Evolutionary conservation across 345 rosid species (phyloP).

Genomic region (Aethionema arabicum): DNA sequence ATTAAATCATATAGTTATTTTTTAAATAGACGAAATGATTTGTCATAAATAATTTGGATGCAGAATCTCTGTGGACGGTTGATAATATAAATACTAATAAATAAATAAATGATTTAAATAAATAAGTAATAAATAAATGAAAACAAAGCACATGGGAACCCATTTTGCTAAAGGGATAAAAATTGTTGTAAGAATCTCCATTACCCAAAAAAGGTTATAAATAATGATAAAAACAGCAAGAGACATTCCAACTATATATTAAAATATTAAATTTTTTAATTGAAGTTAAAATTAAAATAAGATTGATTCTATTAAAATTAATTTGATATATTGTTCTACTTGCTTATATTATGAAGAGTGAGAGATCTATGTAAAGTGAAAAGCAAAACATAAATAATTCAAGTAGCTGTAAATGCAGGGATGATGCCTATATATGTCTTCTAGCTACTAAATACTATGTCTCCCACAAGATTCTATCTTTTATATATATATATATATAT

Average conservation of each 20-base stretch:
- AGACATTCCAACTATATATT: slow-evolving; percentile 28
- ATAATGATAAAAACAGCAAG: slow-evolving; percentile 34
- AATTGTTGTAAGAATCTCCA: slow-evolving; percentile 22
- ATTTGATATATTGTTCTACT: slow-evolving; percentile 27
- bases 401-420: slow-evolving; percentile 32
- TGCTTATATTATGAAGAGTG: slow-evolving; percentile 30
- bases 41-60: slow-evolving; percentile 25
- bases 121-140: slow-evolving; percentile 7
- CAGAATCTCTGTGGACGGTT: slow-evolving; percentile 28
- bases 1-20: slow-evolving; percentile 1
- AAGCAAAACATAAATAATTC: slow-evolving; percentile 5
- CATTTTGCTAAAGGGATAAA: slow-evolving; percentile 22
- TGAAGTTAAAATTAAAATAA: not conserved
- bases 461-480: slow-evolving; percentile 27
- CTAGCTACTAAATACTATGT: slow-evolving; percentile 33
- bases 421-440: slow-evolving; percentile 31
- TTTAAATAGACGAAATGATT: slow-evolving; percentile 12
- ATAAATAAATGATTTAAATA: too few species aligned
- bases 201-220: slow-evolving; percentile 28
- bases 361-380: slow-evolving; percentile 35
- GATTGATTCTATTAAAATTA: slow-evolving; percentile 27
- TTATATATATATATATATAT: too few species aligned
- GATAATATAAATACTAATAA: slow-evolving; percentile 25
- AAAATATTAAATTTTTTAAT: not conserved
- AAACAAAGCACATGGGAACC: slow-evolving; percentile 37